Conservation (phyloP, 257 asterid genomes). For the Ehretia macrophylla region DNA sequence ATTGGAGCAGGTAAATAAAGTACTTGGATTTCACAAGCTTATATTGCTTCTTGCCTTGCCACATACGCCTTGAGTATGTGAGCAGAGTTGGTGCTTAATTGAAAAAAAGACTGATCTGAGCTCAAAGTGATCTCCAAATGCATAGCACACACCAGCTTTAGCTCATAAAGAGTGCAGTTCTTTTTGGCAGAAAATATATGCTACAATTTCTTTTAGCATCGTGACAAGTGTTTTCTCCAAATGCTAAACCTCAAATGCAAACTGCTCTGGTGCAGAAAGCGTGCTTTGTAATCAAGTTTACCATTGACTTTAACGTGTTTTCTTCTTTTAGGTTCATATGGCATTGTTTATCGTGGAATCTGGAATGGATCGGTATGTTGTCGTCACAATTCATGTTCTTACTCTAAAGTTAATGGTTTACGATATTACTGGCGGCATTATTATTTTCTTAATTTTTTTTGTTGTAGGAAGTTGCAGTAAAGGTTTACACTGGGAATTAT, state of each 20-base stretch:
- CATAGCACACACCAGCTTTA: too few species aligned
- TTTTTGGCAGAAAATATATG: too few species aligned
- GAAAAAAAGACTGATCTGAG: too few species aligned
- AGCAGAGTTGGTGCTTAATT: neutral
- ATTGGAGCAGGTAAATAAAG: conserved; percentile 54
- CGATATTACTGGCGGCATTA: conserved; percentile 4
- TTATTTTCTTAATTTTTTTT: conserved; percentile 3
- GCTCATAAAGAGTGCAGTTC: too few species aligned
- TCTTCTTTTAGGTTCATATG: conserved; percentile 53
- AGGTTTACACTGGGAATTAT: conserved; percentile 54
- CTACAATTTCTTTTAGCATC: too few species aligned
- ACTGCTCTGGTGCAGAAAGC: too few species aligned
- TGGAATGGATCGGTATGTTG: conserved; percentile 70
- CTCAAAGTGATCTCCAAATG: too few species aligned
- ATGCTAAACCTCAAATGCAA: too few species aligned
- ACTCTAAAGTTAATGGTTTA: neutral
- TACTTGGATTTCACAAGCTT: neutral
- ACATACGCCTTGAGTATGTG: neutral
- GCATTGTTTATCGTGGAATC: conserved; percentile 60
- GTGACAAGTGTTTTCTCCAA: too few species aligned
- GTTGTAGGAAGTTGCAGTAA: conserved; percentile 73
- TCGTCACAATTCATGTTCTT: conserved; percentile 10
- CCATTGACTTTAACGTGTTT: conserved; percentile 15
- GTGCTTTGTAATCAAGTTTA: conserved; percentile 1
- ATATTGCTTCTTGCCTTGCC: conserved; percentile 1